Evolutionary conservation across 208 protist species (phyloP).

Genomic region (Wallacemonas sp.): DNA sequence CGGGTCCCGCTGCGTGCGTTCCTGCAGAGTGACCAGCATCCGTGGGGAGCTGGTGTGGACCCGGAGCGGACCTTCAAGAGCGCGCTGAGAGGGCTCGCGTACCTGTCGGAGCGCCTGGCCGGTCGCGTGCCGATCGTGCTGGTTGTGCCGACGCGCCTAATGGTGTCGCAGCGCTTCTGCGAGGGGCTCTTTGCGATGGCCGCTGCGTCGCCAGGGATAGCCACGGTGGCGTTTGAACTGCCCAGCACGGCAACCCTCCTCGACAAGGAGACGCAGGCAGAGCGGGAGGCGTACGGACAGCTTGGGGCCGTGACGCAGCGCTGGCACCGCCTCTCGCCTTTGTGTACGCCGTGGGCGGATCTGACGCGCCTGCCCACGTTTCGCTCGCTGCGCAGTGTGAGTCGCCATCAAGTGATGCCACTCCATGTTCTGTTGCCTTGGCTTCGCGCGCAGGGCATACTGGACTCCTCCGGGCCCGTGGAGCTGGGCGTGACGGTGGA

Average conservation of each 20-base stretch:
- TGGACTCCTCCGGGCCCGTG: conserved; percentile 10
- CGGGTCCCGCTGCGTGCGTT: neutral
- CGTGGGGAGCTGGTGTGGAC: conserved; percentile 38
- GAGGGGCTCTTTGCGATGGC: conserved; percentile 25
- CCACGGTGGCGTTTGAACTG: conserved; percentile 43
- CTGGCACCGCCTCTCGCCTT: conserved; percentile 44
- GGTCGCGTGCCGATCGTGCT: conserved; percentile 35
- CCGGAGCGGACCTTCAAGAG: conserved; percentile 19
- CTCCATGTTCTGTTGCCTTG: conserved; percentile 63
- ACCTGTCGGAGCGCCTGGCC: conserved; percentile 18
- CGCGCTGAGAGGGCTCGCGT: conserved; percentile 24
- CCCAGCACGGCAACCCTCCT: conserved; percentile 42
- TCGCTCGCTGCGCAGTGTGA: conserved; percentile 28
- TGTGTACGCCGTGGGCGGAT: conserved; percentile 35
- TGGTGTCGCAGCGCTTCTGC: conserved; percentile 57
- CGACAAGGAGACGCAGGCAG: neutral
- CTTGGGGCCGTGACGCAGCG: neutral
- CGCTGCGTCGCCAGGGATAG: conserved; percentile 21
- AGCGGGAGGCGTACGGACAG: conserved; percentile 4
- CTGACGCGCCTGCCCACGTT: conserved; percentile 23
- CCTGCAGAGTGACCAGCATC: conserved; percentile 17
- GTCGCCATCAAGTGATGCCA: conserved; percentile 39
- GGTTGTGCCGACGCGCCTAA: conserved; percentile 52
- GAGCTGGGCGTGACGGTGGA: conserved; percentile 46
- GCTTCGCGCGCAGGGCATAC: conserved; percentile 32